phyloP scores from a whole-genome alignment of 2,329 filamentous ascomycete species.

The Pseudogymnoascus sp. region DNA sequence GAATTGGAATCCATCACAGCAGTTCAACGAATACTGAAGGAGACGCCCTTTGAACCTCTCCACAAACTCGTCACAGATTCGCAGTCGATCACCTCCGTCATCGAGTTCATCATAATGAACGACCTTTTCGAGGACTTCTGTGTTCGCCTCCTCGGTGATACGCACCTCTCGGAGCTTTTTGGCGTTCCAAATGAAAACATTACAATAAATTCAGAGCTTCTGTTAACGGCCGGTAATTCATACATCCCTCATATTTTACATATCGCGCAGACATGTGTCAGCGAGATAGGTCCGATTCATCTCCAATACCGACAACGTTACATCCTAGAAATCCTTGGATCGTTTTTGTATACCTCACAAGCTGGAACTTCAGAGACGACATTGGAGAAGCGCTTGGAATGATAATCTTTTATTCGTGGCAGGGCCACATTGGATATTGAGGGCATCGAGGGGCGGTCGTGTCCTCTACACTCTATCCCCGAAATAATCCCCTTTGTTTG shows the following conservation, averaged over 20 bases:
- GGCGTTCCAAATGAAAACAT: not conserved
- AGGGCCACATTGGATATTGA: slow-evolving; percentile 12
- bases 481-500: no score
- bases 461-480: no score
- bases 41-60: not conserved
- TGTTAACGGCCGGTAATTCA: not conserved
- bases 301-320: not conserved
- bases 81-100: slow-evolving; percentile 15
- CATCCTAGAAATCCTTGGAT: not conserved
- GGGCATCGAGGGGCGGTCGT: slow-evolving; percentile 12
- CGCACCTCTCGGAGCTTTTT: not conserved
- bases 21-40: slow-evolving; percentile 8
- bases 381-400: not conserved
- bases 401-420: slow-evolving; percentile 35
- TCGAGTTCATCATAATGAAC: slow-evolving; percentile 19
- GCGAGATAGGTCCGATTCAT: not conserved
- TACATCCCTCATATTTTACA: not conserved
- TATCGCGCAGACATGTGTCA: not conserved
- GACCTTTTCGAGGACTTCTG: slow-evolving; percentile 24
- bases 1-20: slow-evolving; percentile 23
- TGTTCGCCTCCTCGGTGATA: slow-evolving; percentile 8
- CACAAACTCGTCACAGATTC: slow-evolving; percentile 14
- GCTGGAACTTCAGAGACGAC: not conserved
- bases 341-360: not conserved
- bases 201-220: not conserved